Base-by-base conservation (phyloP, 345 rosid species). In the Syzygium oleosum region DNA sequence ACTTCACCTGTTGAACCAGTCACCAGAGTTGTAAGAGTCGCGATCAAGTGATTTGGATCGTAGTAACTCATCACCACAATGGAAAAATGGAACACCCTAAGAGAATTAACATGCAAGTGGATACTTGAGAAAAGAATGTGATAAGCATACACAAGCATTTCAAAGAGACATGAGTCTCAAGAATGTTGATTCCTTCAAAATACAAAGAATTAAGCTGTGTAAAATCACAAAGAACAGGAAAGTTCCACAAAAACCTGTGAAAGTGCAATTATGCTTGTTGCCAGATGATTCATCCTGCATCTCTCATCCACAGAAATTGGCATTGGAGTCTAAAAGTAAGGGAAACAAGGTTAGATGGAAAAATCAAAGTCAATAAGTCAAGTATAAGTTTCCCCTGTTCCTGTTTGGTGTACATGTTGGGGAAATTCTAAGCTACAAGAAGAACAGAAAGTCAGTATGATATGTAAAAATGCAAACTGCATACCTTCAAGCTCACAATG, bases 41-140 rank as follows among this genome's bases (percentile, higher is more conserved):
- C 98, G 98, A 89, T 97, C 99, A 90, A 97, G 95, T 84, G 98
- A 97, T 91, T 97, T 96, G 63, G 99, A 97, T 91, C 99, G 97
- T 86, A 97, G 91, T 92, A 96, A 92, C 93, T 97, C 99, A 87
- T 97, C 99, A 86, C 99, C 98, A 56, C 95, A 91, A 87, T 97
- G 99, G 90, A 97, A 97, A 90, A 97, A 97, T 27, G 99, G 99
- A 84, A 97, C 93, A 88, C 99, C 99, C 99, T 96, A 87, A 52
- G 29, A 51, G 38, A 88, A 87, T 27, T 53, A 73, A 46, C 84
- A 84, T 52, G 80, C 25, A 43, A 89, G 29, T 27, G 51, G 41
- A 85, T 5, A 87, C 41, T 56, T 41, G 54, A 84, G 52, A 61
- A 84, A 31, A 61, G 25, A 31, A 54, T 29, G 27, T 38, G 56